Percentiles rank a stretch among this genome's conserved stretches.
Evolutionary conservation across 2,329 filamentous ascomycete species (phyloP).

Genomic region (Colletotrichum tamarilloi): DNA sequence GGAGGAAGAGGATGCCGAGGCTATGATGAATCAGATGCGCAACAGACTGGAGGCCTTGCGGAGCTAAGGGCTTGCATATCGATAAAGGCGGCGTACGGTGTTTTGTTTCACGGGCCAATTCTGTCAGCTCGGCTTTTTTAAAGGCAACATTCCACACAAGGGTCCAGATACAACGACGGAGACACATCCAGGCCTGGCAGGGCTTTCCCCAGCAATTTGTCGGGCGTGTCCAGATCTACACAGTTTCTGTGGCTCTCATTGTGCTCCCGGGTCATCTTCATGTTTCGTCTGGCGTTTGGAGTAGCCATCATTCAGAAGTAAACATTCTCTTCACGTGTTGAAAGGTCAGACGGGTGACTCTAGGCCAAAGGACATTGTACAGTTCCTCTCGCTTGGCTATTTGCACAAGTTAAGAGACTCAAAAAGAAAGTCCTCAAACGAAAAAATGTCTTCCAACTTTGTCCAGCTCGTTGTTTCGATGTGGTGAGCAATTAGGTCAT

Average conservation of each 20-base stretch:
- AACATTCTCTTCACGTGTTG: constrained; percentile 1
- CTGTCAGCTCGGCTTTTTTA: constrained; percentile 2
- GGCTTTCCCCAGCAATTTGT: background rate
- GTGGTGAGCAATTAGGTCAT: too few relatives aligned
- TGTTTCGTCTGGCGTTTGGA: constrained; percentile 31
- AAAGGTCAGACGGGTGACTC: background rate
- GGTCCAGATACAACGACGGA: constrained; percentile 5
- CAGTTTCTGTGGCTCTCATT: background rate
- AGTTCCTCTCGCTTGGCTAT: background rate
- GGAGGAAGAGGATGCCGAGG: constrained; percentile 86
- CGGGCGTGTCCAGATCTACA: background rate
- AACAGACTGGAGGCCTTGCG: constrained; percentile 90
- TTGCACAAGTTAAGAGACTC: background rate
- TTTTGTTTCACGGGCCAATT: constrained; percentile 1
- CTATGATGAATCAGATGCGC: constrained; percentile 93
- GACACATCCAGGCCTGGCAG: background rate
- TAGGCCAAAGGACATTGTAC: background rate
- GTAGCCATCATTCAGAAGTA: constrained; percentile 24
- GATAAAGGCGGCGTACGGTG: constrained; percentile 31
- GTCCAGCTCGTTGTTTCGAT: background rate
- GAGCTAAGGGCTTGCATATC: constrained; percentile 65
- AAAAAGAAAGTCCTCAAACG: background rate
- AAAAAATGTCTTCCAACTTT: background rate
- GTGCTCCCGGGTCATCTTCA: constrained; percentile 1
- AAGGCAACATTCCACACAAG: background rate